Evolutionary conservation across 176 grass and related monocot species (phyloP).

Genomic region (Zea luxurians): DNA sequence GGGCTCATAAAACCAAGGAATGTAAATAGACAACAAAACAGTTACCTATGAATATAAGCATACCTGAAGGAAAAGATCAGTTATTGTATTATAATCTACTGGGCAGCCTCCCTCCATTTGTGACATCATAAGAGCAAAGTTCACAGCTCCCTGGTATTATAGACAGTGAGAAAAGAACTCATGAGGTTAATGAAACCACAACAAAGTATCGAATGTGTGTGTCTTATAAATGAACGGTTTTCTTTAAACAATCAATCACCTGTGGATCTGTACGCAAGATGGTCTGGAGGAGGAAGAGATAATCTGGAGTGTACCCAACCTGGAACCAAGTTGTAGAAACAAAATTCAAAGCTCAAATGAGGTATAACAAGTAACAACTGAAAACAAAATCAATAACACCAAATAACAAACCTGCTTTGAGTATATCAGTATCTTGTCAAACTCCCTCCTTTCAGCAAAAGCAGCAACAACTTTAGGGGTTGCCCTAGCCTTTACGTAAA

Average conservation of each 20-base stretch:
- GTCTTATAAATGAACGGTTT: neutral
- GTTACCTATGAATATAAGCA: conserved; percentile 8
- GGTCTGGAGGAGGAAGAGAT: conserved; percentile 88
- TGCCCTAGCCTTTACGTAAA: conserved; percentile 92
- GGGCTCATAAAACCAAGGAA: neutral
- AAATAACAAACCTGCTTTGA: conserved; percentile 73
- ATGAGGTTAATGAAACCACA: conserved; percentile 27
- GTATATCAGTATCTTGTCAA: conserved; percentile 87
- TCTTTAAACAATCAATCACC: conserved; percentile 49
- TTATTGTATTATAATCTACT: conserved; percentile 90
- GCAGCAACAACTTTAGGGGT: conserved; percentile 94
- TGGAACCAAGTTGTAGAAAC: conserved; percentile 42
- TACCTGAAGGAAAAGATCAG: conserved; percentile 97
- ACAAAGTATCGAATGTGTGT: neutral
- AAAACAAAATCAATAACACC: conserved; percentile 5
- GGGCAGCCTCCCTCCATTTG: conserved; percentile 97
- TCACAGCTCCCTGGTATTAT: conserved; percentile 69
- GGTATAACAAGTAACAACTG: neutral
- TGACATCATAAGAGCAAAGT: conserved; percentile 99
- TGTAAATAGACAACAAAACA: conserved; percentile 34
- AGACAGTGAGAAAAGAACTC: too few relatives aligned
- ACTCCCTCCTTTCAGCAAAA: conserved; percentile 83
- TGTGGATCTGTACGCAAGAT: conserved; percentile 90
- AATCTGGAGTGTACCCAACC: conserved; percentile 94
- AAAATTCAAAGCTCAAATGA: conserved; percentile 33